Conservation (phyloP, 225 moss, liverwort and hornwort species). For the Lunularia cruciata region DNA sequence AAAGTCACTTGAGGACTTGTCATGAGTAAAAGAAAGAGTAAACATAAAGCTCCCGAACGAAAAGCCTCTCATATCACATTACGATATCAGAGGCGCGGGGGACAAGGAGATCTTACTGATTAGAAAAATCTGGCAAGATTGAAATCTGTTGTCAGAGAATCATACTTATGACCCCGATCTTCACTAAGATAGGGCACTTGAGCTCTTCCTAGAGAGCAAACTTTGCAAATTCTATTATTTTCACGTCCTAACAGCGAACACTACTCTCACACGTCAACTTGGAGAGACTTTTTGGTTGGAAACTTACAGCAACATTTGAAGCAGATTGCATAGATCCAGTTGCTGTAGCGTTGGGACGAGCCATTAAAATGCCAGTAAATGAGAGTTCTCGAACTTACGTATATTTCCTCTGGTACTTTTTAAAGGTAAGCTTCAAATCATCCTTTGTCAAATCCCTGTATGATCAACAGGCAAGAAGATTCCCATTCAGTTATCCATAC, state of each 20-base stretch:
- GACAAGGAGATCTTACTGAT: neutral
- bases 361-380: neutral
- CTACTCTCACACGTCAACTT: neutral
- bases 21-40: too few relatives aligned
- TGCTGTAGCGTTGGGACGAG: neutral
- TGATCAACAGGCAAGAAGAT: neutral
- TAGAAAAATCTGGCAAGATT: neutral
- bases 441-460: neutral
- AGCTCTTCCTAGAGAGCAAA: too few relatives aligned
- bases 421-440: neutral
- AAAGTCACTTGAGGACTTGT: too few relatives aligned
- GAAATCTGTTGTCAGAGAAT: too few relatives aligned
- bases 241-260: neutral
- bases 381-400: neutral
- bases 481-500: neutral
- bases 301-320: slow-evolving; percentile 5
- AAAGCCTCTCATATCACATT: too few relatives aligned
- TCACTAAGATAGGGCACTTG: too few relatives aligned
- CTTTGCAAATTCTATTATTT: too few relatives aligned
- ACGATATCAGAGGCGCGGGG: too few relatives aligned
- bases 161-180: too few relatives aligned
- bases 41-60: too few relatives aligned
- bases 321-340: neutral
- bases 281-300: neutral
- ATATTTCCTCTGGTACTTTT: too few relatives aligned